Evolutionary conservation across 106 monocot species (phyloP).

Genomic region (Dioscorea zingiberensis): DNA sequence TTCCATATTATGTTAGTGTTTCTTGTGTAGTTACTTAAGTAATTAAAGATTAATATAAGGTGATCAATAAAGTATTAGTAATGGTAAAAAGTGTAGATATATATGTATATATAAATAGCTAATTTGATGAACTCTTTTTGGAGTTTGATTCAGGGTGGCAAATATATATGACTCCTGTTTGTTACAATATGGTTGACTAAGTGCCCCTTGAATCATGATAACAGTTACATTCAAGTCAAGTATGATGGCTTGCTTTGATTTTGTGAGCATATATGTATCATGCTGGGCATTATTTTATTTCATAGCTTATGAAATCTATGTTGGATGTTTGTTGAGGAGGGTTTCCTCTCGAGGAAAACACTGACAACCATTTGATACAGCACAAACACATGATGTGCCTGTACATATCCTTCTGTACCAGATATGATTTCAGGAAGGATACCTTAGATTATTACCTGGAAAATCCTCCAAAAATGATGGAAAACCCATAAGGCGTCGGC

Average conservation of each 20-base stretch:
- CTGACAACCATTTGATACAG: no score
- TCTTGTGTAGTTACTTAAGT: no score
- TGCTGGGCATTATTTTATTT: not conserved
- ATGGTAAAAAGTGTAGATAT: not conserved
- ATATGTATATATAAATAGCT: not conserved
- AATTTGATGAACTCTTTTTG: not conserved
- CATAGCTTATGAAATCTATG: not conserved
- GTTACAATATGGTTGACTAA: slow-evolving; percentile 30
- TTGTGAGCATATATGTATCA: no score
- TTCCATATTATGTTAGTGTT: no score
- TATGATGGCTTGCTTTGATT: not conserved
- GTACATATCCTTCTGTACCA: no score
- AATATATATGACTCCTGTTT: slow-evolving; percentile 12
- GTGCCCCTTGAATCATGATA: not conserved
- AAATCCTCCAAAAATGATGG: no score
- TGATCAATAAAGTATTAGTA: not conserved
- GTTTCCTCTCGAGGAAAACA: no score
- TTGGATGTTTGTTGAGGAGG: not conserved
- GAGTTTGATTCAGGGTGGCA: not conserved
- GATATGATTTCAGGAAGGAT: no score
- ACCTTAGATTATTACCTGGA: no score
- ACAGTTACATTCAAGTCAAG: not conserved
- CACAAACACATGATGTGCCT: no score
- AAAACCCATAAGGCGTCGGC: no score
- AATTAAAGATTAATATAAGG: no score